Evolutionary conservation across 1,139 yeast genomes (phyloP).

Genomic region (Suhomyces ambrosiae): DNA sequence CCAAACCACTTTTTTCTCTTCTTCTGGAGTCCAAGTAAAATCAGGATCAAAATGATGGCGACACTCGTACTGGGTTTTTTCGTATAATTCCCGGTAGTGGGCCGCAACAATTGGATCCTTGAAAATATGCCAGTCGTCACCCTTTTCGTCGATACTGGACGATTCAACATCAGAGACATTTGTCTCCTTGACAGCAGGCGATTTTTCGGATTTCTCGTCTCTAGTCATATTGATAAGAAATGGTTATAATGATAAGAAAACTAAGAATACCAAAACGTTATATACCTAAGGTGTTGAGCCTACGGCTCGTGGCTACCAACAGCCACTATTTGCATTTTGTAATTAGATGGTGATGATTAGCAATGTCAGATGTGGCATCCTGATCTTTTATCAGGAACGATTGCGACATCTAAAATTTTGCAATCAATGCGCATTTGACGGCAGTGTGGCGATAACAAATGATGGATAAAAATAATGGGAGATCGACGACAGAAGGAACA

Average conservation of each 20-base stretch:
- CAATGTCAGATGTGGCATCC: conserved; percentile 4
- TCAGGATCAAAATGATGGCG: conserved; percentile 36
- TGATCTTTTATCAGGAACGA: conserved; percentile 2
- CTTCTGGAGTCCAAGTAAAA: conserved; percentile 37
- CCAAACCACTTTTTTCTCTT: conserved; percentile 31
- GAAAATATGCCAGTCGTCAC: conserved; percentile 24
- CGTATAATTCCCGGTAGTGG: conserved; percentile 33
- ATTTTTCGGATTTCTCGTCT: neutral
- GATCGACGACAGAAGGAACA: no score
- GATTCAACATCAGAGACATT: conserved; percentile 7
- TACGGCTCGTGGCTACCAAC: no score
- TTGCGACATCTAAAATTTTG: conserved; percentile 9
- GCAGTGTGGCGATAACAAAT: neutral
- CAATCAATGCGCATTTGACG: neutral
- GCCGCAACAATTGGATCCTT: conserved; percentile 33
- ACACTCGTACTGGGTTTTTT: conserved; percentile 35
- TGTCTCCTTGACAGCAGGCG: neutral
- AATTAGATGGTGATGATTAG: neutral
- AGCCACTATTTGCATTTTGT: conserved; percentile 2
- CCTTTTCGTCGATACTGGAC: conserved; percentile 5
- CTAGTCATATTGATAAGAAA: neutral
- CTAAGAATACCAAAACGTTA: no score
- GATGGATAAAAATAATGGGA: no score
- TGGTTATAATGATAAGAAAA: no score
- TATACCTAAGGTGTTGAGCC: no score